phyloP scores from a whole-genome alignment of 73 alveolate species.

The Vitrella brassicaformis region DNA sequence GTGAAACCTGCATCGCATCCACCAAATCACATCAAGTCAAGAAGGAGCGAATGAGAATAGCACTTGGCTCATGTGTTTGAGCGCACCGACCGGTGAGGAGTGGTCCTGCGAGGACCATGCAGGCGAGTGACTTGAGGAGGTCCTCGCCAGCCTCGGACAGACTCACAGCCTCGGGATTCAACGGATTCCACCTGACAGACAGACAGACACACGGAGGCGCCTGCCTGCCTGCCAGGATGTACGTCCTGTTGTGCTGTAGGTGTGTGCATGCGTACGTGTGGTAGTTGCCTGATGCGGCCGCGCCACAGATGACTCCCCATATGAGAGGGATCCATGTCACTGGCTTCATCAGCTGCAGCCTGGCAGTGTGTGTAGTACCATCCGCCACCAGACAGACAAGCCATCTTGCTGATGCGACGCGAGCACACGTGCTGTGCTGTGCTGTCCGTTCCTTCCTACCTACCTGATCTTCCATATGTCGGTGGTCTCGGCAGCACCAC shows the following conservation, averaged over 20 bases:
- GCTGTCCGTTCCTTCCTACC: neutral
- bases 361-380: neutral
- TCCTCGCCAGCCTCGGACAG: neutral
- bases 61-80: too few species aligned
- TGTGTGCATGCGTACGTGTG: neutral
- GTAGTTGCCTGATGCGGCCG: neutral
- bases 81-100: constrained; percentile 14
- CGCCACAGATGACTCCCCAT: constrained; percentile 12
- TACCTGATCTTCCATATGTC: neutral
- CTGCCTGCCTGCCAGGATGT: neutral
- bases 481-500: neutral
- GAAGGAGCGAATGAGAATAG: too few species aligned
- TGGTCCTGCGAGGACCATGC: constrained; percentile 16
- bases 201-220: neutral
- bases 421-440: neutral
- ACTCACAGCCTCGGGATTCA: neutral
- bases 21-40: too few species aligned
- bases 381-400: neutral
- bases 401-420: neutral
- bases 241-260: too few species aligned
- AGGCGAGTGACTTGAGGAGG: neutral
- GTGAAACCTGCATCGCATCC: too few species aligned
- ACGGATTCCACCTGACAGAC: neutral
- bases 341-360: constrained; percentile 20
- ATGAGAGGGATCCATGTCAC: constrained; percentile 29